Conservation (phyloP, 192 early-diverging fungal genomes). For the Mortierella claussenii region DNA sequence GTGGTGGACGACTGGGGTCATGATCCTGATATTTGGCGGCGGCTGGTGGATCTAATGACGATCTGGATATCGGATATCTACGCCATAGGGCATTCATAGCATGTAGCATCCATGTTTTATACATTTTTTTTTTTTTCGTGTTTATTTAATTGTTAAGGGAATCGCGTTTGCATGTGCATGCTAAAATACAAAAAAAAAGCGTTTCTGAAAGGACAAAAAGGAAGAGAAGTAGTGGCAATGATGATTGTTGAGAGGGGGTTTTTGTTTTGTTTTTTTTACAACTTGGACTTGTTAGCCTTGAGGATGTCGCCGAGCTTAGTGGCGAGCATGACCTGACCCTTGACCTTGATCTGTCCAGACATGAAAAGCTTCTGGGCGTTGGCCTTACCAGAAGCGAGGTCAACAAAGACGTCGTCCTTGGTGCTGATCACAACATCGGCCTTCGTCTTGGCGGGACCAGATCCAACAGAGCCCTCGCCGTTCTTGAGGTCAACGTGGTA, state of each 20-base stretch:
- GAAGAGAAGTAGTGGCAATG: background rate
- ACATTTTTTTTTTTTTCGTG: too few species aligned
- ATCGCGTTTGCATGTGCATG: too few species aligned
- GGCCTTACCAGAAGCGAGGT: slow-evolving; percentile 81
- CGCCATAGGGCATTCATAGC: too few species aligned
- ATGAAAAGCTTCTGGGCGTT: slow-evolving; percentile 91
- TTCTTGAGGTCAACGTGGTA: slow-evolving; percentile 91
- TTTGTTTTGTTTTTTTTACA: slow-evolving; percentile 46
- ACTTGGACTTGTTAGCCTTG: slow-evolving; percentile 69
- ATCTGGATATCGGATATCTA: too few species aligned
- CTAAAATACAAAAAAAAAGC: too few species aligned
- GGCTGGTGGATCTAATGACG: too few species aligned
- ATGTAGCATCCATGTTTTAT: too few species aligned
- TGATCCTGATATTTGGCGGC: too few species aligned
- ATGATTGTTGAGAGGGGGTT: too few species aligned
- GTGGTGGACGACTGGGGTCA: too few species aligned
- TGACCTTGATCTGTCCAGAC: slow-evolving; percentile 86
- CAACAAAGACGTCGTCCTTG: slow-evolving; percentile 84
- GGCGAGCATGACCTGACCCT: slow-evolving; percentile 76
- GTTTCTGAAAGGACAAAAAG: too few species aligned
- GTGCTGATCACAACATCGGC: slow-evolving; percentile 77
- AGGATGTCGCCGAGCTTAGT: slow-evolving; percentile 72
- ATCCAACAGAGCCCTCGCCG: slow-evolving; percentile 67
- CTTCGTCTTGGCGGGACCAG: slow-evolving; percentile 70
- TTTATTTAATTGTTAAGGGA: too few species aligned